A percentile compares a stretch with the other conserved stretches of the same genome.
phyloP scores from a whole-genome alignment of 192 early-diverging fungal genomes.

The Fimicolochytrium jonesii region DNA sequence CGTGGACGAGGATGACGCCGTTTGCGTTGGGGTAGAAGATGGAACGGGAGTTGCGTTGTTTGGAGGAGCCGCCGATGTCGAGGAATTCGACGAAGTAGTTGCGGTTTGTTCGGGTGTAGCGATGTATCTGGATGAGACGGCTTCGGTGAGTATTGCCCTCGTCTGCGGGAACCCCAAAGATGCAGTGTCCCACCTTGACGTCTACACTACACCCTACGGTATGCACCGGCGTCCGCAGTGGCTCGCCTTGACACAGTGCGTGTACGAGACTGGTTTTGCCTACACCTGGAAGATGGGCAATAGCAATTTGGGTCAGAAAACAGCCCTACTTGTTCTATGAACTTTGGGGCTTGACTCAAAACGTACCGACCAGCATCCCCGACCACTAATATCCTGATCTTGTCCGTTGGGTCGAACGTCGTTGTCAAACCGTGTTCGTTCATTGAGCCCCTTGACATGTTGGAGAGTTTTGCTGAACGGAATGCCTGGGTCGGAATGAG shows the following conservation, averaged over 20 bases:
- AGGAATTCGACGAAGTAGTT: conserved; percentile 54
- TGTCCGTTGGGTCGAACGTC: conserved; percentile 25
- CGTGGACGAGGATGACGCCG: conserved; percentile 52
- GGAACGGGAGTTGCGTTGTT: conserved; percentile 42
- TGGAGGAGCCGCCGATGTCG: conserved; percentile 44
- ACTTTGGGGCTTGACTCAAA: neutral
- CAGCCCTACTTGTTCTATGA: neutral
- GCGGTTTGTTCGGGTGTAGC: conserved; percentile 17
- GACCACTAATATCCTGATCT: conserved; percentile 23
- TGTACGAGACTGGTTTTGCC: conserved; percentile 55
- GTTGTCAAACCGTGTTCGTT: neutral
- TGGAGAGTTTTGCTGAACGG: too few relatives aligned
- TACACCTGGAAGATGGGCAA: conserved; percentile 21
- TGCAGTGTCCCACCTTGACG: conserved; percentile 37
- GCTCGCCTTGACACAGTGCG: conserved; percentile 46
- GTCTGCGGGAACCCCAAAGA: too few relatives aligned
- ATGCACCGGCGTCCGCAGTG: conserved; percentile 24
- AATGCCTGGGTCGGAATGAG: too few relatives aligned
- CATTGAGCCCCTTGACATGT: neutral
- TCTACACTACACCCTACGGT: conserved; percentile 53
- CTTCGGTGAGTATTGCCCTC: too few relatives aligned
- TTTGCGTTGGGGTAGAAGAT: conserved; percentile 46
- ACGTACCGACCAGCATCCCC: conserved; percentile 22
- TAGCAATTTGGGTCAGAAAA: neutral
- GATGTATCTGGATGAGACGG: conserved; percentile 33